These are phyloP conservation scores for Calycina marina DNA, from an alignment of 2,329 filamentous ascomycete species.

Conservation along the genomic window DNA sequence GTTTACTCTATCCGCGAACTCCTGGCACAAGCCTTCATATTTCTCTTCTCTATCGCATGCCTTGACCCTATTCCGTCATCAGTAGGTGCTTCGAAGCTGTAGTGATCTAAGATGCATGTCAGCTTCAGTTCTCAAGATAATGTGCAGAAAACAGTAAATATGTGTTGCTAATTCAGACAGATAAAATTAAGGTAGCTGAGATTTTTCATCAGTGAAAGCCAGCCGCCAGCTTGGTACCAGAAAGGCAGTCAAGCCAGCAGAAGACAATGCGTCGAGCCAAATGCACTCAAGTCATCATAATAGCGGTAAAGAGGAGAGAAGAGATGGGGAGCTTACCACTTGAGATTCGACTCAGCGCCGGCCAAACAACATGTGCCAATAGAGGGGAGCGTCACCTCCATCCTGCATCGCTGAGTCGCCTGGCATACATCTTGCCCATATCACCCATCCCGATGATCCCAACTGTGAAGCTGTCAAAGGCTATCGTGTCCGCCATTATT, in stretches of 20 bases:
- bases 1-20: constrained; percentile 80
- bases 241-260: constrained; percentile 53
- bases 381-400: constrained; percentile 63
- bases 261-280: constrained; percentile 95
- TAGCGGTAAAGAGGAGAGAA: constrained; percentile 10
- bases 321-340: constrained; percentile 21
- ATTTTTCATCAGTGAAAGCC: constrained; percentile 94
- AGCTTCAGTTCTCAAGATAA: constrained; percentile 1
- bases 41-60: constrained; percentile 89
- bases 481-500: too few relatives aligned
- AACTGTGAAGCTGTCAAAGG: constrained; percentile 51
- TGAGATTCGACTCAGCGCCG: constrained; percentile 16
- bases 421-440: constrained; percentile 98
- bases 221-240: constrained; percentile 48
- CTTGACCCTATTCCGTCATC: constrained; percentile 52
- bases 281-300: constrained; percentile 99
- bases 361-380: constrained; percentile 13
- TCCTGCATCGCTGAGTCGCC: constrained; percentile 73
- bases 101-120: neutral
- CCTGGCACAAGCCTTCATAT: constrained; percentile 63
- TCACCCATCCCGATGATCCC: constrained; percentile 98
- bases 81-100: constrained; percentile 7
- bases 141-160: constrained; percentile 11
- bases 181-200: constrained; percentile 92
- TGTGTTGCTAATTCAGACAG: constrained; percentile 55